Base-by-base conservation (phyloP, 768 basidiomycete species). In the Rhodotorula diobovata region DNA sequence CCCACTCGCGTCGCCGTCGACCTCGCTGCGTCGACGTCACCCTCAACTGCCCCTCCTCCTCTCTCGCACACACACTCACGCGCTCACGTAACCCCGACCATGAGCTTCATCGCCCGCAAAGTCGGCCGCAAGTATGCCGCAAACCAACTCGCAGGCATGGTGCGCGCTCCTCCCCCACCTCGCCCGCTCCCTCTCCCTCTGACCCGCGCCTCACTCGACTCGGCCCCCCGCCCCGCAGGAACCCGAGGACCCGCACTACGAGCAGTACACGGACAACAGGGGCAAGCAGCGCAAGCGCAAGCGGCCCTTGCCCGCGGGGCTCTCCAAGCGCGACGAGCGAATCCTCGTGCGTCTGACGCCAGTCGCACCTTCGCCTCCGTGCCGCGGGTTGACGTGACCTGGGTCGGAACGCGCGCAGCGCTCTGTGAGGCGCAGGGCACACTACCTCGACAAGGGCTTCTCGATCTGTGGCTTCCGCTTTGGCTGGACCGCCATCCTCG, bases 381-480 rank as follows among this genome's bases (percentile, higher is more conserved):
- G n/a, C n/a, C n/a, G n/a, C n/a, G n/a, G n/a, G n/a, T n/a, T n/a
- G n/a, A n/a, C n/a, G n/a, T n/a, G 18, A 28, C n/a, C 21, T 37
- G 5, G 51, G 5, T 14, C n/a, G n/a, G 10, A 12, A 53, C 5
- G n/a, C 32, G 18, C 9, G 34, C 53, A 73, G 72, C 65, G 73
- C 37, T 64, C 69, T 14, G 73, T 74, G 8, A 39, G 73, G 0
- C 55, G 84, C 45, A 84, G 78, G 5, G 76, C 77, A 0, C 76
- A 78, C 35, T 86, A 88, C 78, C 87, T 96, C 65, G 93, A 96
- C 82, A 93, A 91, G 80, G 87, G 90, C 4, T 90, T 96, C 83
- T 83, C 79, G 54, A 41, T 95, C 3, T 89, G 87, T 70, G 91
- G 93, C 18, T 78, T 94, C 63, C 86, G 87, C 21, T 92, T 95